phyloP scores from a whole-genome alignment of 1,284 basidiomycete genomes.

The Ceraceosorus bombacis region DNA sequence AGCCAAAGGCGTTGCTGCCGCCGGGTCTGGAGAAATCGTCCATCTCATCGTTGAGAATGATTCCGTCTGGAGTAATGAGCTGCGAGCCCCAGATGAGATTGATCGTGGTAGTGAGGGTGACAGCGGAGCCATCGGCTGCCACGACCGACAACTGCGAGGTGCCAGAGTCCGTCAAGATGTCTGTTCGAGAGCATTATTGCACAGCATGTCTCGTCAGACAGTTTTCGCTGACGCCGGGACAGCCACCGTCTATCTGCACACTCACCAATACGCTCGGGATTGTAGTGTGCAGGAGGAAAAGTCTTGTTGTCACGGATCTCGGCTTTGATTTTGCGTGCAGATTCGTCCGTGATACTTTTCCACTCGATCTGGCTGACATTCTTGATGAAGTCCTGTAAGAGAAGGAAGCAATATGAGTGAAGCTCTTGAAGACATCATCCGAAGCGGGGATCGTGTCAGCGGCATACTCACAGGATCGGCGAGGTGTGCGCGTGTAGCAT shows the following conservation, averaged over 20 bases:
- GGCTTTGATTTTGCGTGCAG: conserved; percentile 29
- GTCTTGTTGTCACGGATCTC: conserved; percentile 18
- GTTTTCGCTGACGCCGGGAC: conserved; percentile 39
- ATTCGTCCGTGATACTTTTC: conserved; percentile 28
- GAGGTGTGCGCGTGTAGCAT: conserved; percentile 63
- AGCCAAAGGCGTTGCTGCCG: conserved; percentile 68
- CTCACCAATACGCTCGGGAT: conserved; percentile 29
- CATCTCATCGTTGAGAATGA: conserved; percentile 85
- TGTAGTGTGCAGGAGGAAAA: conserved; percentile 31
- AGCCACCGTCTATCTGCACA: conserved; percentile 46
- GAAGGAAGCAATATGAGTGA: conserved; percentile 61
- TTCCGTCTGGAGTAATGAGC: conserved; percentile 76
- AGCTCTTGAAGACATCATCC: conserved; percentile 47
- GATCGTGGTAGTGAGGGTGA: conserved; percentile 64
- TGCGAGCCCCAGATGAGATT: conserved; percentile 79
- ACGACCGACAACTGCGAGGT: conserved; percentile 49
- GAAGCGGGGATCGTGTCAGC: conserved; percentile 56
- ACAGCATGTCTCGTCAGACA: conserved; percentile 12
- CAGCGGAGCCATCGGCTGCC: conserved; percentile 55
- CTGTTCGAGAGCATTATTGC: conserved; percentile 31
- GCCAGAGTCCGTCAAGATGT: conserved; percentile 49
- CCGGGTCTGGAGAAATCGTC: conserved; percentile 83
- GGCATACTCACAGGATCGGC: conserved; percentile 66
- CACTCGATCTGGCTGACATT: conserved; percentile 19
- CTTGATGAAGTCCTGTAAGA: conserved; percentile 2